Evolutionary conservation across 495 filamentous ascomycete species (phyloP).

Genomic region (Cladorrhinum samala): DNA sequence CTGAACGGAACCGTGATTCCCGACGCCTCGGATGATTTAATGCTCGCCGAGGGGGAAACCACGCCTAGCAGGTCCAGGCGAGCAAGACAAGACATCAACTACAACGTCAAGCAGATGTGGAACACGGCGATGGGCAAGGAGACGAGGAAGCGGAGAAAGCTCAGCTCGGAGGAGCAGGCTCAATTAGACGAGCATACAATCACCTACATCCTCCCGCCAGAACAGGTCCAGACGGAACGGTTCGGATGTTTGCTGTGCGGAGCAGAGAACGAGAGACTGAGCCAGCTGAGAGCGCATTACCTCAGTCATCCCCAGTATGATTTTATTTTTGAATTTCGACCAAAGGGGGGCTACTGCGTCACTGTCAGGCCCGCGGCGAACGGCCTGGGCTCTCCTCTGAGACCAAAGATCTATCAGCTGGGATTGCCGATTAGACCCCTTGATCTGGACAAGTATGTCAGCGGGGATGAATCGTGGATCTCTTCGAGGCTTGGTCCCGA

Average conservation of each 20-base stretch:
- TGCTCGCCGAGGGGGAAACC: slow-evolving; percentile 21
- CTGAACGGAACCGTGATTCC: slow-evolving; percentile 11
- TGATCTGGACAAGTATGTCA: slow-evolving; percentile 34
- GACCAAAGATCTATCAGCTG: slow-evolving; percentile 31
- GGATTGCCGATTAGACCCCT: slow-evolving; percentile 30
- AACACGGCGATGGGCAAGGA: slow-evolving; percentile 43
- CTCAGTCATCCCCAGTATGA: slow-evolving; percentile 39
- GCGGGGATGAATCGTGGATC: slow-evolving; percentile 38
- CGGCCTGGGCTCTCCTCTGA: slow-evolving; percentile 8
- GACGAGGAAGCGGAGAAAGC: slow-evolving; percentile 34
- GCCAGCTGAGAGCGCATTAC: slow-evolving; percentile 41
- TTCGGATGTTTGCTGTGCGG: slow-evolving; percentile 44
- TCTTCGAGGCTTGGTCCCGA: slow-evolving; percentile 35
- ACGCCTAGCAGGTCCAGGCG: slow-evolving; percentile 38
- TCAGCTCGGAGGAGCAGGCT: slow-evolving; percentile 20
- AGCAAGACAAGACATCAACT: slow-evolving; percentile 40
- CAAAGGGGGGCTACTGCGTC: slow-evolving; percentile 16
- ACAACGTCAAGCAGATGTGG: slow-evolving; percentile 47
- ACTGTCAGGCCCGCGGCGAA: slow-evolving; percentile 16
- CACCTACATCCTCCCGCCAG: slow-evolving; percentile 40
- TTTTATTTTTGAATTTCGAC: slow-evolving; percentile 34
- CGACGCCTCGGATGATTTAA: slow-evolving; percentile 13
- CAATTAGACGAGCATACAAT: slow-evolving; percentile 29
- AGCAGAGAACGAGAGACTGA: slow-evolving; percentile 33
- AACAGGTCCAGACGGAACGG: slow-evolving; percentile 35